Conservation (phyloP, 345 rosid species). For the Dimocarpus longan region DNA sequence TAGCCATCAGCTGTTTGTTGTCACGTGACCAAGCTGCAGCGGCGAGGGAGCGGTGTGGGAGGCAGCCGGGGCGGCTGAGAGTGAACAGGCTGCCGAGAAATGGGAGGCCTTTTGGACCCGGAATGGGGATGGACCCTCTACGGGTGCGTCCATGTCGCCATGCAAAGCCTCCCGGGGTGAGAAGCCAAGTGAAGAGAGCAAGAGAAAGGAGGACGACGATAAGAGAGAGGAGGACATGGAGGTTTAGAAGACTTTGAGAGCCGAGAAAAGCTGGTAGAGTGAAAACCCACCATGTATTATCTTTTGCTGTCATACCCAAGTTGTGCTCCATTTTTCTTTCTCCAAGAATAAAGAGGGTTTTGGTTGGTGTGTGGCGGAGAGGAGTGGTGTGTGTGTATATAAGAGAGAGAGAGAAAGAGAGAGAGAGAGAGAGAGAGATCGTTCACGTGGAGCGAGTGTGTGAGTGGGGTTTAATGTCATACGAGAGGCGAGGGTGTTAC, state of each 20-base stretch:
- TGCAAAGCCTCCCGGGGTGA: slow-evolving; percentile 66
- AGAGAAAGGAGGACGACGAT: slow-evolving; percentile 38
- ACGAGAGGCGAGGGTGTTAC: too few relatives aligned
- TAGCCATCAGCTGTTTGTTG: slow-evolving; percentile 69
- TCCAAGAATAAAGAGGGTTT: not conserved
- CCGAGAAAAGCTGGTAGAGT: slow-evolving; percentile 66
- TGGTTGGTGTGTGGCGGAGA: slow-evolving; percentile 21
- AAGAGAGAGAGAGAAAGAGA: not conserved
- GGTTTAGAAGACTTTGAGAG: slow-evolving; percentile 33
- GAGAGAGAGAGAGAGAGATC: not conserved
- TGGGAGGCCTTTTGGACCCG: slow-evolving; percentile 76
- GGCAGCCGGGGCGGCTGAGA: slow-evolving; percentile 59
- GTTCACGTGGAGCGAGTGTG: too few relatives aligned
- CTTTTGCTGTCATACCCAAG: slow-evolving; percentile 38
- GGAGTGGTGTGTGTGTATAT: not conserved
- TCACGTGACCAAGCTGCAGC: slow-evolving; percentile 54
- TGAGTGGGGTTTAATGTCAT: too few relatives aligned
- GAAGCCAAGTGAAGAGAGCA: slow-evolving; percentile 54
- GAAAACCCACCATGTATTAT: slow-evolving; percentile 58
- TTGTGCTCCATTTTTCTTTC: slow-evolving; percentile 27
- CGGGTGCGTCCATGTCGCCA: slow-evolving; percentile 65
- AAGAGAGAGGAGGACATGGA: slow-evolving; percentile 39
- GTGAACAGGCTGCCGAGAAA: slow-evolving; percentile 73
- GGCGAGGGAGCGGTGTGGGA: slow-evolving; percentile 72
- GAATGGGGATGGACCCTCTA: slow-evolving; percentile 48